phyloP scores from a whole-genome alignment of 805 yeast species.

The Sporopachydermia lactativora region DNA sequence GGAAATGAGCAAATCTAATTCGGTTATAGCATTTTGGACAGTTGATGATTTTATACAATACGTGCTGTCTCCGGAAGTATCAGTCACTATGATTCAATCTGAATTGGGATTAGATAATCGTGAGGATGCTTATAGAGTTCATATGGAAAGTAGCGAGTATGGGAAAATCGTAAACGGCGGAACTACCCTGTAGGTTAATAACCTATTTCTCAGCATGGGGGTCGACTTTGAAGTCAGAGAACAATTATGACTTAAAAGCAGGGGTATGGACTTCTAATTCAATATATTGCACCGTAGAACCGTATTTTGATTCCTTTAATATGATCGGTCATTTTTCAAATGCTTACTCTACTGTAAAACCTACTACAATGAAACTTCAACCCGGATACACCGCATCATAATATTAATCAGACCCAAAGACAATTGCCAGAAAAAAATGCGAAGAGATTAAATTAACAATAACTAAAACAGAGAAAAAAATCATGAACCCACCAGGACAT shows the following conservation, averaged over 20 bases:
- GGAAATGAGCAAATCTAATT: not conserved
- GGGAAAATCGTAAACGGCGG: not conserved
- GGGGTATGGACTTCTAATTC: too few relatives aligned
- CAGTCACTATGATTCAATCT: not conserved
- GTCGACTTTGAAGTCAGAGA: too few relatives aligned
- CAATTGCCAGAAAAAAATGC: not conserved
- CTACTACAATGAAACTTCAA: too few relatives aligned
- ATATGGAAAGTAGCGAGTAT: not conserved
- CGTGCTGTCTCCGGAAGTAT: not conserved
- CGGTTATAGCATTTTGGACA: not conserved
- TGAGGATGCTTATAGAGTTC: not conserved
- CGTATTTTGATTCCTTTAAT: too few relatives aligned
- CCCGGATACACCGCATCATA: too few relatives aligned
- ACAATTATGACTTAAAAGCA: too few relatives aligned
- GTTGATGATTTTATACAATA: not conserved
- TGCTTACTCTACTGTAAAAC: too few relatives aligned
- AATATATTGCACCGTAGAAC: too few relatives aligned
- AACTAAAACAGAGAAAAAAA: not conserved
- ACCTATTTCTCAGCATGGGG: not conserved
- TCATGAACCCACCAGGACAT: constrained; percentile 1
- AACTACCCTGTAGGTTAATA: not conserved
- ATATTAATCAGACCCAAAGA: not conserved
- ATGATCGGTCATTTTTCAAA: too few relatives aligned
- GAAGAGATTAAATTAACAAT: not conserved
- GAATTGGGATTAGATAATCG: not conserved